phyloP scores from a whole-genome alignment of 805 yeast species.

The Candida ipomoeae region DNA sequence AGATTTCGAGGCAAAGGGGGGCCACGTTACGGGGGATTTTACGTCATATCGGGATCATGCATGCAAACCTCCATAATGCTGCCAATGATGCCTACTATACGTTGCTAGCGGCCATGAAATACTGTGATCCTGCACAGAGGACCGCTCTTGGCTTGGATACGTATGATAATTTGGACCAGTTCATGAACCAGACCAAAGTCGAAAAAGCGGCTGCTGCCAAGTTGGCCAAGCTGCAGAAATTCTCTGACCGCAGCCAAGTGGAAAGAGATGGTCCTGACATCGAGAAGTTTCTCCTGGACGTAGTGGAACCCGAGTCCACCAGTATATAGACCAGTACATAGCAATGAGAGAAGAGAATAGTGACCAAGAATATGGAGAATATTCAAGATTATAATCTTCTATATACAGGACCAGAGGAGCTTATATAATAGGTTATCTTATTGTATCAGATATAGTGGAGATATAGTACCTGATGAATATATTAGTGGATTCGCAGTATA shows the following conservation, averaged over 20 bases:
- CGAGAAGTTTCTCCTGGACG: not conserved
- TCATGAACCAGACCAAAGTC: not conserved
- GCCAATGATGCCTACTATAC: conserved; percentile 30
- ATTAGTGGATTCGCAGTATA: too few species aligned
- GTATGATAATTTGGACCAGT: conserved; percentile 11
- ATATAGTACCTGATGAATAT: too few species aligned
- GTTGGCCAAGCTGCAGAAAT: conserved; percentile 2
- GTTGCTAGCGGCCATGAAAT: conserved; percentile 22
- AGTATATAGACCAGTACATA: too few species aligned
- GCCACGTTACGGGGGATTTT: conserved; percentile 22
- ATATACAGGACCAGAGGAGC: too few species aligned
- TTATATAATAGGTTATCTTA: too few species aligned
- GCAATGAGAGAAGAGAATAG: too few species aligned
- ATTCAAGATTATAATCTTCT: too few species aligned
- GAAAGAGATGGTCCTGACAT: not conserved
- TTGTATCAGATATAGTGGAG: too few species aligned
- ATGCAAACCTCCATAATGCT: conserved; percentile 26
- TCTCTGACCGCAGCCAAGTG: not conserved
- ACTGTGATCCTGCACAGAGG: conserved; percentile 22
- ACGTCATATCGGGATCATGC: conserved; percentile 20
- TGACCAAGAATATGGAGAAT: too few species aligned
- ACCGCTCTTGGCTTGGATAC: conserved; percentile 15
- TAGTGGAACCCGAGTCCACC: not conserved
- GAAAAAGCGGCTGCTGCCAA: not conserved
- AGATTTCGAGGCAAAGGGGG: conserved; percentile 14